These are phyloP conservation scores for Aspergillus phoenicis DNA, from an alignment of 2,329 filamentous ascomycete species.

Conservation along the genomic window DNA sequence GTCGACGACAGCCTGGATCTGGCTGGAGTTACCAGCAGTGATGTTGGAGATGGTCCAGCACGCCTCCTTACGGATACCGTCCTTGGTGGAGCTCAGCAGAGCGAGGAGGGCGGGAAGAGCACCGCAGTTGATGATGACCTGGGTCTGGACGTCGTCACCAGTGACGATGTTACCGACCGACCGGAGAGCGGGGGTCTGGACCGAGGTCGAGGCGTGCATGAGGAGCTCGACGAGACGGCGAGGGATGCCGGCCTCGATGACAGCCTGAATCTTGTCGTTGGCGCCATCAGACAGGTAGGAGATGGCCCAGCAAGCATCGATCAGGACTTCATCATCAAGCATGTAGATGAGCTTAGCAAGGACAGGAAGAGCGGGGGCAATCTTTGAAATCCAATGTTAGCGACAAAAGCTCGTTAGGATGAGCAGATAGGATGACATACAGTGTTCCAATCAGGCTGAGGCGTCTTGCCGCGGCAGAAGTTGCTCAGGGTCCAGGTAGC, in stretches of 20 bases:
- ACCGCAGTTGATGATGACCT: conserved; percentile 99
- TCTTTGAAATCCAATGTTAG: conserved; percentile 58
- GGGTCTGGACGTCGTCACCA: conserved; percentile 96
- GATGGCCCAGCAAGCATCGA: conserved; percentile 99
- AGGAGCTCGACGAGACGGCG: conserved; percentile 94
- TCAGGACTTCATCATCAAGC: conserved; percentile 95
- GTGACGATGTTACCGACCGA: conserved; percentile 99
- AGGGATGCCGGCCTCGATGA: conserved; percentile 97
- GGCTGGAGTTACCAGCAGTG: conserved; percentile 94
- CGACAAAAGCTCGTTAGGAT: neutral
- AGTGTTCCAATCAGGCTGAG: conserved; percentile 95
- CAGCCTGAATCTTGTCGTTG: conserved; percentile 99
- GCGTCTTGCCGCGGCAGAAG: conserved; percentile 99
- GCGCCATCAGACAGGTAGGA: conserved; percentile 97
- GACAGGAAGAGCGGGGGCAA: conserved; percentile 89
- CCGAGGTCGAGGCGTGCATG: conserved; percentile 97
- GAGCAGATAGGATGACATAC: conserved; percentile 57
- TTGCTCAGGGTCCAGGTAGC: conserved; percentile 99
- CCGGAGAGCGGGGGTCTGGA: conserved; percentile 94
- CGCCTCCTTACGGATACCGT: conserved; percentile 97
- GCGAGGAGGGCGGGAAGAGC: conserved; percentile 89
- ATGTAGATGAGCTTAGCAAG: conserved; percentile 98
- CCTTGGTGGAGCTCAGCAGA: conserved; percentile 93
- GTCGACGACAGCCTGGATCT: conserved; percentile 96
- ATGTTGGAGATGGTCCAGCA: conserved; percentile 99